These are phyloP conservation scores for Trichoderma sp. DNA, from an alignment of 2,329 filamentous ascomycete genomes.

Conservation along the genomic window DNA sequence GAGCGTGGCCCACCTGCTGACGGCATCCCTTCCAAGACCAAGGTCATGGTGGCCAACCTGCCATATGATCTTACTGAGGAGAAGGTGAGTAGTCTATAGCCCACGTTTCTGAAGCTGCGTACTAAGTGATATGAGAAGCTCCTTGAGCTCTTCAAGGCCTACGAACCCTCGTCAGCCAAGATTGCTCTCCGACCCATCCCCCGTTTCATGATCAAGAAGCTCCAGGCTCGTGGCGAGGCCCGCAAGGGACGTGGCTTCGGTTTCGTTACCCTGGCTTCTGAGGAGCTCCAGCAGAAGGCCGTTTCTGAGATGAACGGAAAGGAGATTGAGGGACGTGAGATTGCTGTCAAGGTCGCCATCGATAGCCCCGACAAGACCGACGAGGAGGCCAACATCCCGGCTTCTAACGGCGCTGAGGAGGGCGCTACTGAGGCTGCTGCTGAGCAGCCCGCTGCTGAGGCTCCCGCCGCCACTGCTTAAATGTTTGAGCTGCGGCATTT, in stretches of 20 bases:
- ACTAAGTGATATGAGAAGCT: constrained; percentile 62
- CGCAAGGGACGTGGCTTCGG: constrained; percentile 99
- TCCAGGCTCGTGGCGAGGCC: constrained; percentile 94
- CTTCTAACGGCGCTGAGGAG: constrained; percentile 50
- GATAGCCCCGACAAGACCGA: constrained; percentile 96
- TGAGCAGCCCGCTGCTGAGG: constrained; percentile 35
- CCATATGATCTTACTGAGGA: constrained; percentile 98
- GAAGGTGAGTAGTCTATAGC: constrained; percentile 65
- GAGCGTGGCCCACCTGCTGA: constrained; percentile 96
- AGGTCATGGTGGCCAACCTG: constrained; percentile 99
- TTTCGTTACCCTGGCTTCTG: constrained; percentile 92
- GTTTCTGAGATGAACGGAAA: constrained; percentile 99
- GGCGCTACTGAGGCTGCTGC: constrained; percentile 36
- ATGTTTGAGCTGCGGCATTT: constrained; percentile 30
- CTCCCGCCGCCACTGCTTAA: constrained; percentile 41
- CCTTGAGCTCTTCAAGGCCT: constrained; percentile 93
- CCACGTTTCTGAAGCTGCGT: neutral
- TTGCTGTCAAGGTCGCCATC: constrained; percentile 99
- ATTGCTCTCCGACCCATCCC: constrained; percentile 98
- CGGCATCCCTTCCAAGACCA: constrained; percentile 97
- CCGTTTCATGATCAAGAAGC: constrained; percentile 99
- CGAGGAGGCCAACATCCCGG: constrained; percentile 73
- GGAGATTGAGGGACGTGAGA: constrained; percentile 97
- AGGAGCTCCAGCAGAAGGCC: constrained; percentile 97
- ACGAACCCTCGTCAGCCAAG: constrained; percentile 93